Base-by-base conservation (phyloP, 305 asterid species). In the Rubia occidens region DNA sequence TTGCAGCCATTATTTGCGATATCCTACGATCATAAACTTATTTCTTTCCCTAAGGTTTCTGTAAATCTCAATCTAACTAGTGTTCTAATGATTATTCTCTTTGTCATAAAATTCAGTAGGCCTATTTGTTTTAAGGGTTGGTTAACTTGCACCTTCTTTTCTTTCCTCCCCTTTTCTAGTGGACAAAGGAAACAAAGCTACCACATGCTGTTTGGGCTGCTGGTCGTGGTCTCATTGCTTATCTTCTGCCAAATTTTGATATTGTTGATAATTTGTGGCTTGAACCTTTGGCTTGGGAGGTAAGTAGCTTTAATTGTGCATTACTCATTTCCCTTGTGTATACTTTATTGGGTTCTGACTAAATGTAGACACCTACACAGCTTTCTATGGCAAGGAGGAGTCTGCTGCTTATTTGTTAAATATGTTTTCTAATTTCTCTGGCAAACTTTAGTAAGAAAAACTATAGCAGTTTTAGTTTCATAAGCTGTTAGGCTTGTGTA, bases 141-240 rank as follows among this genome's bases (percentile, higher is more conserved):
- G 47, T 37, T 63, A 63, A 63, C 32, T 29, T 58, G 32, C 15
- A 24, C 18, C 67, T 39, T 35, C 26, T 60, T 17, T 20, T 14
- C 39, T 17, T 29, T 62, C 21, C 2, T 44, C 24, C 44, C 61
- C 68, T 44, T 67, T 45, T 69, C 68, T 72, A 94, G 98, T 94
- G 96, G 99, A 87, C 88, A 62, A 81, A 85, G 86, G 97, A 94
- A 80, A 79, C 91, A 71, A 89, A 87, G 82, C 81, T 74, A 64
- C 96, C 97, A 39, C 99, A 94, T 79, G 96, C 97, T 65, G 91
- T 90, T 76, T 94, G 98, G 98, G 97, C 97, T 79, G 91, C 96
- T 73, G 98, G 98, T 74, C 97, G 98, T 72, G 87, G 97, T 77
- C 91, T 94, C 49, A 78, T 90, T 76, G 92, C 98, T 75, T 82